Evolutionary conservation across 2,329 filamentous ascomycete genomes (phyloP).

Genomic region (Alternaria gansuensis): DNA sequence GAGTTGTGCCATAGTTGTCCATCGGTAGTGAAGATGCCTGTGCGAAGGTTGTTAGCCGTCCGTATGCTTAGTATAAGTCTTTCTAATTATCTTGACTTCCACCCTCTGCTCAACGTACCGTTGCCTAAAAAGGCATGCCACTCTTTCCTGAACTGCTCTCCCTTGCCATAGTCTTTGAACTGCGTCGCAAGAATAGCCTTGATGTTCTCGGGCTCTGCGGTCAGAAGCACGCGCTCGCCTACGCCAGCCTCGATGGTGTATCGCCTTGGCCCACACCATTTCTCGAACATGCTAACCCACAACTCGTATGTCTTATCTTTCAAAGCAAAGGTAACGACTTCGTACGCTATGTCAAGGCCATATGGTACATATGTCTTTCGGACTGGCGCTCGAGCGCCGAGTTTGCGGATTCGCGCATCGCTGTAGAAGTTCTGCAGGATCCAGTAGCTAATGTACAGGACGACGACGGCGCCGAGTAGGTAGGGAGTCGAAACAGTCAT

Average conservation of each 20-base stretch:
- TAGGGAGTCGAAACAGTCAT: slow-evolving; percentile 33
- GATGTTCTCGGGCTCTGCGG: slow-evolving; percentile 86
- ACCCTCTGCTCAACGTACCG: slow-evolving; percentile 63
- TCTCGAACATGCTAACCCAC: slow-evolving; percentile 66
- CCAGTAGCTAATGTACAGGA: slow-evolving; percentile 34
- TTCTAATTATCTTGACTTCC: neutral
- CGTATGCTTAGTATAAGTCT: slow-evolving; percentile 12
- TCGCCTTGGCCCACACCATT: slow-evolving; percentile 47
- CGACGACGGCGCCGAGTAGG: slow-evolving; percentile 33
- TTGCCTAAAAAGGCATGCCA: slow-evolving; percentile 80
- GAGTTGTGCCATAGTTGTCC: slow-evolving; percentile 80
- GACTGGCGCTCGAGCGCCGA: slow-evolving; percentile 58
- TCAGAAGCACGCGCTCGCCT: slow-evolving; percentile 73
- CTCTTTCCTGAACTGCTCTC: slow-evolving; percentile 74
- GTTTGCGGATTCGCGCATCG: slow-evolving; percentile 51
- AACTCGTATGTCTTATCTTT: slow-evolving; percentile 67
- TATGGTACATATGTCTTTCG: slow-evolving; percentile 53
- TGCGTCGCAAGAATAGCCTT: slow-evolving; percentile 90
- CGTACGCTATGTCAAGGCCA: slow-evolving; percentile 71
- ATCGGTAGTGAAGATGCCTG: slow-evolving; percentile 74
- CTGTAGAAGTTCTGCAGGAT: slow-evolving; percentile 32
- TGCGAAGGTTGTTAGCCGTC: slow-evolving; percentile 7
- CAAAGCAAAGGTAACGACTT: slow-evolving; percentile 63
- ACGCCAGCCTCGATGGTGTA: slow-evolving; percentile 70
- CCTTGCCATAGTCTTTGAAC: slow-evolving; percentile 86